Conservation (phyloP, 164 flowering plant genomes). For the Liriodendron chinense region DNA sequence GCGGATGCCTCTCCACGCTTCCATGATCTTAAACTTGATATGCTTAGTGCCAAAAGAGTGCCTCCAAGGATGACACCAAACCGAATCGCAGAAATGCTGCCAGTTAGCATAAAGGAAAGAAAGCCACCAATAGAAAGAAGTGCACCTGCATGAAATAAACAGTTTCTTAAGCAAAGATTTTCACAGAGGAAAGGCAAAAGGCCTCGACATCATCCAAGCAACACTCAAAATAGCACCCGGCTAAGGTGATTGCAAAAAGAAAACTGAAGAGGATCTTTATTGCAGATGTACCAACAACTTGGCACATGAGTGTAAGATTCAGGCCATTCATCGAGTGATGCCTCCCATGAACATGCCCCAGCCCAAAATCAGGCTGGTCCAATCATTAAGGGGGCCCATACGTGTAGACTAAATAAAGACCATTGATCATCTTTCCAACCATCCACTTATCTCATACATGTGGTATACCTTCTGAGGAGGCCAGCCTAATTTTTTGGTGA, state of each 20-base stretch:
- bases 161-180: not conserved
- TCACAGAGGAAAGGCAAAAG: not conserved
- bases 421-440: not conserved
- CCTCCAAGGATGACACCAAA: constrained; percentile 94
- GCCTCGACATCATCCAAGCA: not conserved
- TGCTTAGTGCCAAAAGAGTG: constrained; percentile 66
- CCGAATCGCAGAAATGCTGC: constrained; percentile 77
- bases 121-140: constrained; percentile 76
- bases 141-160: constrained; percentile 53
- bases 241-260: not conserved
- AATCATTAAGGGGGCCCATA: not conserved
- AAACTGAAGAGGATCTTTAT: not conserved
- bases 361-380: not conserved
- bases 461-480: not conserved
- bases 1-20: constrained; percentile 48
- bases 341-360: not conserved
- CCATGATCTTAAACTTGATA: constrained; percentile 64
- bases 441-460: not conserved
- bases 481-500: not conserved
- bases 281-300: not conserved
- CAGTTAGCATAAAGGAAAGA: constrained; percentile 83
- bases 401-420: not conserved
- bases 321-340: not conserved
- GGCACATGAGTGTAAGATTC: not conserved
- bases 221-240: not conserved